These are phyloP conservation scores for Kwoniella europaea DNA, from an alignment of 768 basidiomycete species.

Conservation along the genomic window DNA sequence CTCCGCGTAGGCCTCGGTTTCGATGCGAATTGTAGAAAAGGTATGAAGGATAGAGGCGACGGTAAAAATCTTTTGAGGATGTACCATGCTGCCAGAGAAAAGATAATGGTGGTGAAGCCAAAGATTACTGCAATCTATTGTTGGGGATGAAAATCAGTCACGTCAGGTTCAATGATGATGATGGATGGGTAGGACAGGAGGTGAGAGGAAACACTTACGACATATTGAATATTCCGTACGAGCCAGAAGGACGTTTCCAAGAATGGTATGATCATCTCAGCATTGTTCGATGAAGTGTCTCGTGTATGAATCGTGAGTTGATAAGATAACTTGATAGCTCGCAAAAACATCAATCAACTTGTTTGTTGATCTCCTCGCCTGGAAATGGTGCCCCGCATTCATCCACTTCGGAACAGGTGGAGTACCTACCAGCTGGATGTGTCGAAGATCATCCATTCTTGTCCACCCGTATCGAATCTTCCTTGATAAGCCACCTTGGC, in stretches of 20 bases:
- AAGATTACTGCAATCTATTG: slow-evolving; percentile 20
- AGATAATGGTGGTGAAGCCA: slow-evolving; percentile 1
- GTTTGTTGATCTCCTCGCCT: too few relatives aligned
- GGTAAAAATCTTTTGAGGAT: slow-evolving; percentile 14
- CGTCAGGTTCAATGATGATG: neutral
- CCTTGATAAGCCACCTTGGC: too few relatives aligned
- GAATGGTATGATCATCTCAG: neutral
- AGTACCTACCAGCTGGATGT: too few relatives aligned
- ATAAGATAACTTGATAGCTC: neutral
- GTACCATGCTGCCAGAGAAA: slow-evolving; percentile 14
- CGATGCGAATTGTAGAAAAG: neutral
- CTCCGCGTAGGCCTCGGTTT: neutral
- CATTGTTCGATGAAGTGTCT: neutral
- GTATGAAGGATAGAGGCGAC: neutral
- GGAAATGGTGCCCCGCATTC: too few relatives aligned
- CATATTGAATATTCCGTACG: slow-evolving; percentile 14
- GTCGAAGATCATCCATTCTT: too few relatives aligned
- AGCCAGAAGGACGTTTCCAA: slow-evolving; percentile 11
- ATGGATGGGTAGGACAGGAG: too few relatives aligned
- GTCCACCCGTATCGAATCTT: too few relatives aligned
- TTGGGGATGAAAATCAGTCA: slow-evolving; percentile 2
- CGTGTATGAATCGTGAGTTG: neutral
- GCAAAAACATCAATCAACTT: too few relatives aligned
- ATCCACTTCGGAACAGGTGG: too few relatives aligned
- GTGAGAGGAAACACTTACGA: slow-evolving; percentile 2